Conservation (phyloP, 331 rosid genomes). For the Malus hybrid region DNA sequence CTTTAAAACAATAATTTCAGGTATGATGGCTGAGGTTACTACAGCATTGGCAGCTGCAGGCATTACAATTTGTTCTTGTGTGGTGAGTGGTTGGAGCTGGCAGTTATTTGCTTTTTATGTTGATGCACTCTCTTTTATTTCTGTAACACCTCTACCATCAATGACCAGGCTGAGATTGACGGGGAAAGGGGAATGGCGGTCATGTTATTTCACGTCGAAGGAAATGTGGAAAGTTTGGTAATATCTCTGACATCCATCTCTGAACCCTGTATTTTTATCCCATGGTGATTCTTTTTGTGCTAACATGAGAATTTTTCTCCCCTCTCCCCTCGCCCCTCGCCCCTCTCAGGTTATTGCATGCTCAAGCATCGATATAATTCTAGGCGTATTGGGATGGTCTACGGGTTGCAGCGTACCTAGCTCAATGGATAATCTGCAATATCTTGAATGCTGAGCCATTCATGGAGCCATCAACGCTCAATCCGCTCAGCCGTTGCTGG, state of each 20-base stretch:
- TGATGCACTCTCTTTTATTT: background rate
- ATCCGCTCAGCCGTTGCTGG: conserved; percentile 25
- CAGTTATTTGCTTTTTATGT: background rate
- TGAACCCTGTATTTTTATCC: background rate
- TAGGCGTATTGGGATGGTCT: conserved; percentile 95
- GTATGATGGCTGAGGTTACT: conserved; percentile 94
- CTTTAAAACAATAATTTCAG: conserved; percentile 39
- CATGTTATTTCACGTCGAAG: conserved; percentile 80
- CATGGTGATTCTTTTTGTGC: background rate
- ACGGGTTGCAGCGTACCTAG: conserved; percentile 95
- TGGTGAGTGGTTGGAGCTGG: conserved; percentile 59
- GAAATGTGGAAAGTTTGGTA: conserved; percentile 73
- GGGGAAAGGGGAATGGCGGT: conserved; percentile 91
- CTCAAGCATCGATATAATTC: conserved; percentile 52
- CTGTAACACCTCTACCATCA: conserved; percentile 16
- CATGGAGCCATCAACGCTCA: conserved; percentile 5
- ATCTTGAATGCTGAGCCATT: conserved; percentile 49
- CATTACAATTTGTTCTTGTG: conserved; percentile 78
- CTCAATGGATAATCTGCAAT: conserved; percentile 35
- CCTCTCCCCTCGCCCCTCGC: background rate
- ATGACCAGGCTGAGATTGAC: conserved; percentile 93
- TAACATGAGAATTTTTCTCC: conserved; percentile 3
- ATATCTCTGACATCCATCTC: conserved; percentile 4
- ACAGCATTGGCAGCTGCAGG: conserved; percentile 75
- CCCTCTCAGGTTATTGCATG: conserved; percentile 62